Evolutionary conservation across 306 rosid species (phyloP).

Genomic region (Glycine soja): DNA sequence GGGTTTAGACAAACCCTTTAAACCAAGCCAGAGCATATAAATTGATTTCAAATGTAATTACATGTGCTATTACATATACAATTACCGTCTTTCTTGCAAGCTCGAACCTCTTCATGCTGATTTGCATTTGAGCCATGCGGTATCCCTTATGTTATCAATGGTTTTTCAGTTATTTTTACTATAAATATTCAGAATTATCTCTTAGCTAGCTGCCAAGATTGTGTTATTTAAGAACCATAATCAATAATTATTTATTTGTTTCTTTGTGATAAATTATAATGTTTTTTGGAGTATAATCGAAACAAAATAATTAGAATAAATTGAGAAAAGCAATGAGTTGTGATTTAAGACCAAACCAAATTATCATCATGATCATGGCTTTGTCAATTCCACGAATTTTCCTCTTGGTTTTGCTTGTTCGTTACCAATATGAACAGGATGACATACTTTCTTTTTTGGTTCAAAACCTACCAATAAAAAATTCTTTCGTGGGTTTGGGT

Average conservation of each 20-base stretch:
- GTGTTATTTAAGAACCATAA: not conserved
- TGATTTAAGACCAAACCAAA: slow-evolving; percentile 31
- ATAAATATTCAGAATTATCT: not conserved
- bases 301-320: slow-evolving; percentile 1
- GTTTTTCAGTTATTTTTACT: not conserved
- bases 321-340: slow-evolving; percentile 6
- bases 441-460: not conserved
- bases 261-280: not conserved
- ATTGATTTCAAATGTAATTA: not conserved
- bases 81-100: not conserved
- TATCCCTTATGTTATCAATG: not conserved
- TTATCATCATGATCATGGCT: not conserved
- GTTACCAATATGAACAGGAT: not conserved
- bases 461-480: not conserved
- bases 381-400: slow-evolving; percentile 24
- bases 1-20: too few relatives aligned
- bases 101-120: not conserved
- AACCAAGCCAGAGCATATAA: too few relatives aligned
- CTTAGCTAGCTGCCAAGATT: not conserved
- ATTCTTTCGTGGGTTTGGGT: slow-evolving; percentile 3
- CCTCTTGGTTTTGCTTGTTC: not conserved
- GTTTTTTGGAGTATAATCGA: not conserved
- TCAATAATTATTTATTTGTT: not conserved
- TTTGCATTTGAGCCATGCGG: not conserved
- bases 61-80: not conserved